Percentiles rank a stretch among this genome's conserved stretches.
Conservation (phyloP, 495 filamentous ascomycete species). For the Cercophora scortea region DNA sequence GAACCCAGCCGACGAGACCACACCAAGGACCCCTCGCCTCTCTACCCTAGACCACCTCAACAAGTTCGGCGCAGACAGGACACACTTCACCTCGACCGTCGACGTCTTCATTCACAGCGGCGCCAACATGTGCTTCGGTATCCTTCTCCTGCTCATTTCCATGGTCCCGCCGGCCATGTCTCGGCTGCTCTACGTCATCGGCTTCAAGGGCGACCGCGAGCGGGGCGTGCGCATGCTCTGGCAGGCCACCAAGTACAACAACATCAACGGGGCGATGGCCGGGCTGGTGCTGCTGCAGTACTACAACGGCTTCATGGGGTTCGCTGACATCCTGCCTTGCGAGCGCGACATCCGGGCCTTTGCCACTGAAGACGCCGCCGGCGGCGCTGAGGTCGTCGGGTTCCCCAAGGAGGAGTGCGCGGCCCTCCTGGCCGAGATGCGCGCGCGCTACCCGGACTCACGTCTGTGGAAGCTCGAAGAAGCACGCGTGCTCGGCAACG, state of each 20-base stretch:
- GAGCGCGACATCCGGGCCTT: slow-evolving; percentile 42
- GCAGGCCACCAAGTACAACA: slow-evolving; percentile 81
- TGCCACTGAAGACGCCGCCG: slow-evolving; percentile 18
- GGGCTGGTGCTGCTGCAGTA: slow-evolving; percentile 74
- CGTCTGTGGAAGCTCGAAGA: slow-evolving; percentile 87
- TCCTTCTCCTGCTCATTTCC: slow-evolving; percentile 75
- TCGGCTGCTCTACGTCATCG: slow-evolving; percentile 77
- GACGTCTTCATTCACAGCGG: slow-evolving; percentile 88
- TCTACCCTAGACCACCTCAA: slow-evolving; percentile 11
- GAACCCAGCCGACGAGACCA: neutral
- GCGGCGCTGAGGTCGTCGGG: slow-evolving; percentile 41
- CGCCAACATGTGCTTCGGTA: slow-evolving; percentile 79
- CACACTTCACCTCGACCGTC: slow-evolving; percentile 57
- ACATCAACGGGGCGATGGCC: slow-evolving; percentile 86
- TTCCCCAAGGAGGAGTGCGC: slow-evolving; percentile 66
- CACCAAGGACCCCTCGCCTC: neutral
- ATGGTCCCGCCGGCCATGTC: slow-evolving; percentile 87
- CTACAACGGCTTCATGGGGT: slow-evolving; percentile 78
- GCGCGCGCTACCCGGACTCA: slow-evolving; percentile 69
- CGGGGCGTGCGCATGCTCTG: slow-evolving; percentile 79
- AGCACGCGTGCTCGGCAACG: slow-evolving; percentile 66
- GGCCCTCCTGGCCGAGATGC: slow-evolving; percentile 65
- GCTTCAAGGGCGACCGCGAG: slow-evolving; percentile 85
- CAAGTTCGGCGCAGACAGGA: slow-evolving; percentile 23
- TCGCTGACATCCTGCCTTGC: slow-evolving; percentile 77